Conservation (phyloP, 2,329 filamentous ascomycete genomes). For the Aspergillus pseudoterreus region DNA sequence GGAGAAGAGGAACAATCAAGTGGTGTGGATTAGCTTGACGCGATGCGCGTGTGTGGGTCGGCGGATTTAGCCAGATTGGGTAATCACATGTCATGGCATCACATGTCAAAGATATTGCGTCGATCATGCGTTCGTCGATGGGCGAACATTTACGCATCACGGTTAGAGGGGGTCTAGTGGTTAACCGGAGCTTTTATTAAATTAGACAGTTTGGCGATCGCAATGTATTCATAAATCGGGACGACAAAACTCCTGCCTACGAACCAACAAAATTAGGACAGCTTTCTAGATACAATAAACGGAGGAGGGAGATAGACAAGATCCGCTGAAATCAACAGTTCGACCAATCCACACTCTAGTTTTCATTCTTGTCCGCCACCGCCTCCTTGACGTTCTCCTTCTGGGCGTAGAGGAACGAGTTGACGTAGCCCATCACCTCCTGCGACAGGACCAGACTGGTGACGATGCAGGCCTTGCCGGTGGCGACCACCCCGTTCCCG, state of each 20-base stretch:
- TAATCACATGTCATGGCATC: slow-evolving; percentile 3
- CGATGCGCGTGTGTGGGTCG: slow-evolving; percentile 8
- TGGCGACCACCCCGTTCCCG: slow-evolving; percentile 59
- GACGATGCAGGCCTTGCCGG: slow-evolving; percentile 66
- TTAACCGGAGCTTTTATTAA: no score
- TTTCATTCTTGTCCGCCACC: slow-evolving; percentile 47
- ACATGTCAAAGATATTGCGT: slow-evolving; percentile 1
- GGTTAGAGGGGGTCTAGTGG: background rate
- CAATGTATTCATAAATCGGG: background rate
- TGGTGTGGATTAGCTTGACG: slow-evolving; percentile 8
- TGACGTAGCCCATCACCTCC: slow-evolving; percentile 62
- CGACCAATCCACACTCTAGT: slow-evolving; percentile 11
- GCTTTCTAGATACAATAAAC: background rate
- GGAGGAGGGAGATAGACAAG: background rate
- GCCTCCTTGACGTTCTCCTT: slow-evolving; percentile 59
- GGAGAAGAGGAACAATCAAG: background rate
- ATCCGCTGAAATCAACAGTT: background rate
- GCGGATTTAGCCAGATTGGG: slow-evolving; percentile 15
- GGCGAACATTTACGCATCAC: background rate
- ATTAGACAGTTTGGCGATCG: background rate
- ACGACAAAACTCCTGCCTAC: slow-evolving; percentile 2
- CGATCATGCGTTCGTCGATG: background rate
- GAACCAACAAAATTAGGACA: background rate
- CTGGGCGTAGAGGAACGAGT: slow-evolving; percentile 57
- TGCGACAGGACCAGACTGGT: slow-evolving; percentile 65